Base-by-base conservation (phyloP, 805 yeast genomes). In the Suhomyces sp. region DNA sequence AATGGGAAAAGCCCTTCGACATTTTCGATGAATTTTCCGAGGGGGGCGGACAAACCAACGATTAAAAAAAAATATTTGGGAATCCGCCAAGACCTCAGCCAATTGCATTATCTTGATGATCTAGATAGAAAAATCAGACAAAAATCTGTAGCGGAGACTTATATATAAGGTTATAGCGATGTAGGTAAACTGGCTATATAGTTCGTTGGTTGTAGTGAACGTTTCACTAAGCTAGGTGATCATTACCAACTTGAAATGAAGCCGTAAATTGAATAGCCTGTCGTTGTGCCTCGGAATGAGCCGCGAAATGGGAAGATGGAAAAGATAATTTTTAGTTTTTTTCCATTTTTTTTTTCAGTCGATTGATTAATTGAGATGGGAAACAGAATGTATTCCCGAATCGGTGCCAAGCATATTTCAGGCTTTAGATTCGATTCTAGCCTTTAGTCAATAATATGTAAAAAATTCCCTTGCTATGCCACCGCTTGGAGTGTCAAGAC, bases 81-180 rank as follows among this genome's bases (percentile, higher is more conserved):
- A n/a, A 13, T 5, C 9, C 15, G 35, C 35, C 35, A 13, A 31
- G 17, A 5, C 7, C 17, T 13, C 35, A 12, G 35, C 9, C 17
- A 31, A n/a, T 31, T 6, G 17, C 35, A 21, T 46, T 40, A 50
- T 50, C 51, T 49, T 25, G 51, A 49, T 49, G 44, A 49, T 49
- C 51, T 37, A 49, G 51, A 49, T 49, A 37, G 44, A 25, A 13
- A 6, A 25, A n/a, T 24, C 46, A n/a, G 31, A 22, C 46, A 43
- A n/a, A 43, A 25, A 17, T 17, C 4, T 6, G 7, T 15, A 4
- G 20, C 6, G 5, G 20, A 12, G 1, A n/a, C 19, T 33, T 5
- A 8, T 33, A 6, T 27, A 12, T 27, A 27, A 5, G 10, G 31
- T 12, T 12, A 10, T 27, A 1, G 31, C 31, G 31, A n/a, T 5